These are phyloP conservation scores for Termitomyces heimii DNA, from an alignment of 768 basidiomycete species.

Conservation along the genomic window DNA sequence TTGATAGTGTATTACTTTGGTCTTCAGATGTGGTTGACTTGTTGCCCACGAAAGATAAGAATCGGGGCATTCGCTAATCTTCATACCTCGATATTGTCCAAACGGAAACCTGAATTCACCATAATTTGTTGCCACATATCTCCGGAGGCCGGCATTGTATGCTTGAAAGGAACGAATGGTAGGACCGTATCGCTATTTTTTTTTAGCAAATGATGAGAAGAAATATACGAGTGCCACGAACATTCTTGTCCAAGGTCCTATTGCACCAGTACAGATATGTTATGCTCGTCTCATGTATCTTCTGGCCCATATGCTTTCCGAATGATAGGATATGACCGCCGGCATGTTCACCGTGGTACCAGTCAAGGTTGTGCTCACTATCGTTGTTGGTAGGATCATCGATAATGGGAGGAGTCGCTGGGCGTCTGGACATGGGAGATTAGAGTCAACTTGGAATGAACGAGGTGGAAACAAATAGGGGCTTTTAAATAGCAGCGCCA, in stretches of 20 bases:
- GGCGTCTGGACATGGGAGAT: background rate
- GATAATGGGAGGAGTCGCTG: background rate
- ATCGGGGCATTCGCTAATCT: background rate
- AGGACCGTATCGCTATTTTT: background rate
- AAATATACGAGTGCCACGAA: background rate
- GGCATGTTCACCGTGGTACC: background rate
- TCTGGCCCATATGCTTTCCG: constrained; percentile 1
- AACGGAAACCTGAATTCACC: background rate
- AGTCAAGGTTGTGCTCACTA: background rate
- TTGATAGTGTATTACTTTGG: background rate
- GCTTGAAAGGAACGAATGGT: background rate
- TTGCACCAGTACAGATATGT: constrained; percentile 8
- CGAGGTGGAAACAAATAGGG: background rate
- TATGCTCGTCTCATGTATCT: constrained; percentile 5
- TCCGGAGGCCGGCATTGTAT: background rate
- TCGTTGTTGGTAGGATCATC: background rate
- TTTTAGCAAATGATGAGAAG: background rate
- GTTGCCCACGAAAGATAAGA: background rate
- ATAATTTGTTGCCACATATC: background rate
- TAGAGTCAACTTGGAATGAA: background rate
- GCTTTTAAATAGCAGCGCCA: background rate
- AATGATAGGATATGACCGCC: constrained; percentile 3
- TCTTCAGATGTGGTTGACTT: no score
- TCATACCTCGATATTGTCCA: background rate
- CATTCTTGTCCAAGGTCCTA: background rate